A percentile compares a stretch with the other conserved stretches of the same genome.
Evolutionary conservation across 805 yeast genomes (phyloP).

Genomic region (Sugiyamaella smithiae): DNA sequence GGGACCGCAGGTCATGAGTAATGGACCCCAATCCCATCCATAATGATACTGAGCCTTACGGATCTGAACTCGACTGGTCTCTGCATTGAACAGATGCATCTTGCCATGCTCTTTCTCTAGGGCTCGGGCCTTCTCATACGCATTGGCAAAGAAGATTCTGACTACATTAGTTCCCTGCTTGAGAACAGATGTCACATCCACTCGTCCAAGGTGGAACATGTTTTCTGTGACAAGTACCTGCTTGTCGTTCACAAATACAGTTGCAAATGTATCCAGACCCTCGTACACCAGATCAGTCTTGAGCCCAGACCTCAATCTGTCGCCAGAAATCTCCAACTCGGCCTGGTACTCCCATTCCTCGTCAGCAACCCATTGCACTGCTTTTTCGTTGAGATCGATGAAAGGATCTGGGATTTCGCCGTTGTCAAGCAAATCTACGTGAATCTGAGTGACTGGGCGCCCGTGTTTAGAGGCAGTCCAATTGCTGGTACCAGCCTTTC

Average conservation of each 20-base stretch:
- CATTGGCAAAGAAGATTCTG: constrained; percentile 40
- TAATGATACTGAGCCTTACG: constrained; percentile 54
- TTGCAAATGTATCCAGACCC: constrained; percentile 46
- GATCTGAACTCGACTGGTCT: constrained; percentile 42
- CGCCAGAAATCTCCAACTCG: constrained; percentile 19
- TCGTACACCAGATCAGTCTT: constrained; percentile 37
- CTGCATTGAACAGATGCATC: constrained; percentile 42
- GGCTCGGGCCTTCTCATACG: constrained; percentile 36
- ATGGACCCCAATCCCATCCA: constrained; percentile 60
- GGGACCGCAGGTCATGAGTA: constrained; percentile 45
- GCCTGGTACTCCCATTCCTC: constrained; percentile 48
- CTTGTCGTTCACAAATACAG: constrained; percentile 41
- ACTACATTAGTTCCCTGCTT: constrained; percentile 33
- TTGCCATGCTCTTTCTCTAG: constrained; percentile 36
- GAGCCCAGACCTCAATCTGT: background rate
- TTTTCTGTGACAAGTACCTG: constrained; percentile 40
- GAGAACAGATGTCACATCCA: constrained; percentile 30
- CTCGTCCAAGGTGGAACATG: constrained; percentile 41
- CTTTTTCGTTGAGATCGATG: constrained; percentile 41
- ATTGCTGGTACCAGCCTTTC: constrained; percentile 17
- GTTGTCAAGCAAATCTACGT: constrained; percentile 41
- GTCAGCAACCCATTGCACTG: constrained; percentile 51
- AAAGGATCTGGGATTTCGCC: constrained; percentile 47
- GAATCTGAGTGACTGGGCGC: constrained; percentile 36
- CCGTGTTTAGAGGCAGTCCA: constrained; percentile 22